Evolutionary conservation across 495 filamentous ascomycete genomes (phyloP), one percentile per base, ranked within the genome.

Genomic region (Hypoxylon fuscum): DNA sequence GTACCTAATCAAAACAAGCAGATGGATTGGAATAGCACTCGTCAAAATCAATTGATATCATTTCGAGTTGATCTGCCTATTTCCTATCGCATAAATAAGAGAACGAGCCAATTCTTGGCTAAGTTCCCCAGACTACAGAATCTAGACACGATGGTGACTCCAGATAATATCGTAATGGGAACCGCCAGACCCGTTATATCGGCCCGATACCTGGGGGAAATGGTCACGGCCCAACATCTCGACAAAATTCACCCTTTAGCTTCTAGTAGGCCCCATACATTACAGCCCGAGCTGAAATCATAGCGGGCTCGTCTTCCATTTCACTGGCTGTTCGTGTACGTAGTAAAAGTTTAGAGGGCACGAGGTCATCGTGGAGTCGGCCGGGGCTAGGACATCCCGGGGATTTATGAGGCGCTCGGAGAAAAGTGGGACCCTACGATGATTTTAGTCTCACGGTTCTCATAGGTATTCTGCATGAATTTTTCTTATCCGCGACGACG

Each of bases 181-280:
- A 17, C 27, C 18, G 23, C 20, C 37, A 15, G 41, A 12, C 31
- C 32, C 23, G 29, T 34, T 49, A 45, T 46, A 56, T 62, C 59
- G 59, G 59, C 1, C 59, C 59, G 59, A 62, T 62, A 40, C 46
- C 17, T 50, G n/a, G 15, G 35, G 6, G 22, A 41, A 29, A 25
- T 17, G 18, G 14, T 38, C 47, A 38, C 25, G 17, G 35, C 20
- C 18, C 12, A 50, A 12, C 31, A 7, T 49, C 20, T 45, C 41
- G 41, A 23, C 6, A n/a, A 5, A 44, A 5, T 12, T 37, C 15
- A 37, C 34, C 34, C 4, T 3, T 37, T 37, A 2, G 34, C 34
- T 37, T 11, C 34, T 44, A 44, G 18, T n/a, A 25, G 22, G 6
- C 41, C 37, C 41, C n/a, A 44, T 44, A 21, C 11, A 21, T 18